phyloP scores from a whole-genome alignment of 2,329 filamentous ascomycete species.

The Bimuria novae-zelandiae region DNA sequence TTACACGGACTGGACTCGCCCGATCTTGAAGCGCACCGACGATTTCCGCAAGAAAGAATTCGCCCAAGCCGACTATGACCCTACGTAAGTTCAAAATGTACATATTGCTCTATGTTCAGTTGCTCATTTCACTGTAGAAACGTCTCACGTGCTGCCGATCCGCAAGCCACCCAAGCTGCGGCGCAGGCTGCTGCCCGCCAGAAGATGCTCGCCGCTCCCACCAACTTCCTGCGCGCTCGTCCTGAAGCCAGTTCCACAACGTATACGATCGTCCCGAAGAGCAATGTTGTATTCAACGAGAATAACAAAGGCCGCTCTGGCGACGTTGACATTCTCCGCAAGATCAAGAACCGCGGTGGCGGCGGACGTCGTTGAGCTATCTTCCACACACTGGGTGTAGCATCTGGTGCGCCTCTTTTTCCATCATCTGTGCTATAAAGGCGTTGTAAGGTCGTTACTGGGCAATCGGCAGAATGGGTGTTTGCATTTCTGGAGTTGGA shows the following conservation, averaged over 20 bases:
- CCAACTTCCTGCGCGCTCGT: slow-evolving; percentile 61
- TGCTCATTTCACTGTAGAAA: slow-evolving; percentile 30
- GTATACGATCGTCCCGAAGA: slow-evolving; percentile 67
- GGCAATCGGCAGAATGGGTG: background rate
- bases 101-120: background rate
- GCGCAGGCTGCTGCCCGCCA: slow-evolving; percentile 44
- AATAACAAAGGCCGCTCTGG: slow-evolving; percentile 28
- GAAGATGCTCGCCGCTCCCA: slow-evolving; percentile 58
- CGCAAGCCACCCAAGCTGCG: slow-evolving; percentile 42
- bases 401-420: background rate
- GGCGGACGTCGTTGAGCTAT: slow-evolving; percentile 27
- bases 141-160: slow-evolving; percentile 28
- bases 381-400: background rate
- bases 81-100: slow-evolving; percentile 47
- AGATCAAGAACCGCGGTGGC: slow-evolving; percentile 32
- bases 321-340: slow-evolving; percentile 39
- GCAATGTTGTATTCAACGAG: slow-evolving; percentile 50
- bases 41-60: slow-evolving; percentile 90
- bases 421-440: background rate
- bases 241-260: slow-evolving; percentile 63
- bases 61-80: slow-evolving; percentile 63
- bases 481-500: slow-evolving; percentile 6
- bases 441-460: background rate
- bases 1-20: slow-evolving; percentile 93
- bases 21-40: slow-evolving; percentile 90